These are phyloP conservation scores for Xylaria sp. DNA, from an alignment of 495 filamentous ascomycete species.

Conservation along the genomic window DNA sequence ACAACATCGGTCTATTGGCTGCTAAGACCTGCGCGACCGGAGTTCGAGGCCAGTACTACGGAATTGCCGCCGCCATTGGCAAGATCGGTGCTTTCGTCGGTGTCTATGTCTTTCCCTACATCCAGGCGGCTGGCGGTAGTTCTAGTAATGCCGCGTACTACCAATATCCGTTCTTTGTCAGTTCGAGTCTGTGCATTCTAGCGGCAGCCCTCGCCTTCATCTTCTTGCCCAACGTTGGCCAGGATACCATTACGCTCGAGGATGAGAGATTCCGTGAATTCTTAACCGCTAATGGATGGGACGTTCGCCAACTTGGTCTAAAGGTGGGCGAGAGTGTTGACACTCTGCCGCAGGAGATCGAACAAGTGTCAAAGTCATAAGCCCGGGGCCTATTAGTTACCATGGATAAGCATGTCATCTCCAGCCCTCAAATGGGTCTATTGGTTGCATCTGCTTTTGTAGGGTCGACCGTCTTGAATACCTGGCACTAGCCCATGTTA, in stretches of 20 bases:
- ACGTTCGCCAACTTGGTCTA: constrained; percentile 70
- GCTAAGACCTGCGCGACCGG: constrained; percentile 88
- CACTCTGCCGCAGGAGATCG: constrained; percentile 28
- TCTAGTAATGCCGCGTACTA: constrained; percentile 60
- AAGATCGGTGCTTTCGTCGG: constrained; percentile 95
- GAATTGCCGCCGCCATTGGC: constrained; percentile 81
- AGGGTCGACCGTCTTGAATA: not conserved
- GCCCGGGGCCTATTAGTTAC: not conserved
- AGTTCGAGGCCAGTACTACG: constrained; percentile 91
- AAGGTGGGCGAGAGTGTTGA: constrained; percentile 46
- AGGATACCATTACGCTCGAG: constrained; percentile 76
- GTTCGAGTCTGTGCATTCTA: constrained; percentile 68
- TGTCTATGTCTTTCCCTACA: constrained; percentile 78
- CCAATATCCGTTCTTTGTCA: constrained; percentile 84
- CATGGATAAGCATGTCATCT: not conserved
- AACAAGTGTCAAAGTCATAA: constrained; percentile 14
- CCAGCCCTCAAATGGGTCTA: not conserved
- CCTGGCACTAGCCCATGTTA: not conserved
- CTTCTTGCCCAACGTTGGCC: constrained; percentile 69
- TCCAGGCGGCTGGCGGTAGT: constrained; percentile 68
- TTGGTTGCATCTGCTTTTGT: not conserved
- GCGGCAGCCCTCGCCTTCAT: constrained; percentile 65
- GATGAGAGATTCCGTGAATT: constrained; percentile 75
- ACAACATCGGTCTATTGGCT: constrained; percentile 89
- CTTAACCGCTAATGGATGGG: constrained; percentile 71